Percentiles rank a stretch among this genome's conserved stretches.
These are phyloP conservation scores for Rutstroemia sp. DNA, from an alignment of 2,329 filamentous ascomycete species.

Conservation along the genomic window DNA sequence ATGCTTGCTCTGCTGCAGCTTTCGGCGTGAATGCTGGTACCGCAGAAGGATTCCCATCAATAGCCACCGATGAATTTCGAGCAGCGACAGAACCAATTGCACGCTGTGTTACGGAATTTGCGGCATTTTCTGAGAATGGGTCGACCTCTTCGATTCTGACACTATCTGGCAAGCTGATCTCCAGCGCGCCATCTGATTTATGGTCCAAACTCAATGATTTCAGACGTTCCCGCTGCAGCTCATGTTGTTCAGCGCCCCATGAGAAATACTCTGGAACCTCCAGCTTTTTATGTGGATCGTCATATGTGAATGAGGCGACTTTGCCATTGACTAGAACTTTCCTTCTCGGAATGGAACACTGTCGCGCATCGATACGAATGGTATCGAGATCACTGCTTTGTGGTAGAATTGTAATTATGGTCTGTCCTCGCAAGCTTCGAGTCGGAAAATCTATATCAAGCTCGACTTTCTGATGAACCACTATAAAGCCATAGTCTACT, in stretches of 20 bases:
- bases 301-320: slow-evolving; percentile 28
- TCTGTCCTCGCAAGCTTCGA: slow-evolving; percentile 67
- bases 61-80: slow-evolving; percentile 23
- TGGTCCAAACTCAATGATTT: slow-evolving; percentile 27
- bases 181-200: slow-evolving; percentile 47
- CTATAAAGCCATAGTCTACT: slow-evolving; percentile 33
- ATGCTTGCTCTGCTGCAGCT: slow-evolving; percentile 30
- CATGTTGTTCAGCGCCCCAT: slow-evolving; percentile 66
- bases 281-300: slow-evolving; percentile 61
- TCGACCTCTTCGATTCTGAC: slow-evolving; percentile 56
- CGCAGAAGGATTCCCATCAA: slow-evolving; percentile 31
- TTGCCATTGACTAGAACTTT: slow-evolving; percentile 43
- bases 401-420: slow-evolving; percentile 65
- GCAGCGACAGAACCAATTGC: slow-evolving; percentile 24
- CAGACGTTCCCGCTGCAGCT: slow-evolving; percentile 62
- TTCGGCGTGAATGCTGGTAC: slow-evolving; percentile 27
- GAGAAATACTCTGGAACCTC: slow-evolving; percentile 53
- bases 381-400: slow-evolving; percentile 49
- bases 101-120: slow-evolving; percentile 36
- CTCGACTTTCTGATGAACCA: slow-evolving; percentile 81
- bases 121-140: slow-evolving; percentile 41
- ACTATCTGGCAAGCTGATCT: slow-evolving; percentile 50
- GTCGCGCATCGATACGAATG: slow-evolving; percentile 53
- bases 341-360: slow-evolving; percentile 49
- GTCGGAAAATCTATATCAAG: slow-evolving; percentile 81